phyloP scores from a whole-genome alignment of 768 basidiomycete species.

The Amyloporia xantha region DNA sequence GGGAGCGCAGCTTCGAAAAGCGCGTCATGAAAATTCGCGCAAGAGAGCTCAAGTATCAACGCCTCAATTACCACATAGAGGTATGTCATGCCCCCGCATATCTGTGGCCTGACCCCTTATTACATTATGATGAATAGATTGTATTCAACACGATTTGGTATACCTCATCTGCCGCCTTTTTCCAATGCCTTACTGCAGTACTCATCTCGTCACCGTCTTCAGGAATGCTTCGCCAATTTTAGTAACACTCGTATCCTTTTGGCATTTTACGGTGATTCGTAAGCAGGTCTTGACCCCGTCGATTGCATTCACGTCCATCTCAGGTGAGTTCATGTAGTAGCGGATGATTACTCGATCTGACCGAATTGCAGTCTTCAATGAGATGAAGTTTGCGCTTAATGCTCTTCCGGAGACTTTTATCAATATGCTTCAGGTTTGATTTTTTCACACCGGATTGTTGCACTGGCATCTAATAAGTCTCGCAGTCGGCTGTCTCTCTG shows the following conservation, averaged over 20 bases:
- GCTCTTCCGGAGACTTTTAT: slow-evolving; percentile 89
- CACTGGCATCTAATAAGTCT: slow-evolving; percentile 2
- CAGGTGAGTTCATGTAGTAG: neutral
- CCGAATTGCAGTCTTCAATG: slow-evolving; percentile 57
- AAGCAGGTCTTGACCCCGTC: slow-evolving; percentile 69
- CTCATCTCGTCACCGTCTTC: neutral
- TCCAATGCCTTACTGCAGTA: neutral
- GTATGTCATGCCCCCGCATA: slow-evolving; percentile 23
- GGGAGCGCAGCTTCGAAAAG: slow-evolving; percentile 86
- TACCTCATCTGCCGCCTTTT: too few relatives aligned
- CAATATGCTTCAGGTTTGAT: slow-evolving; percentile 69
- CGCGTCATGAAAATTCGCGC: slow-evolving; percentile 66
- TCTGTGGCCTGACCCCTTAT: slow-evolving; percentile 3
- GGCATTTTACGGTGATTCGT: slow-evolving; percentile 66
- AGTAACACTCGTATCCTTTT: slow-evolving; percentile 45
- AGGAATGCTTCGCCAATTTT: slow-evolving; percentile 42
- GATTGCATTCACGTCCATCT: slow-evolving; percentile 64
- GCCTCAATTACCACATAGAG: slow-evolving; percentile 83
- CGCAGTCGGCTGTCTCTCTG: slow-evolving; percentile 71
- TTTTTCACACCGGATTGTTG: neutral
- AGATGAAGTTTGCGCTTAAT: slow-evolving; percentile 84
- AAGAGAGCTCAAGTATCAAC: slow-evolving; percentile 79
- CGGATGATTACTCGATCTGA: neutral
- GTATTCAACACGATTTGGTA: slow-evolving; percentile 53
- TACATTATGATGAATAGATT: slow-evolving; percentile 23